Evolutionary conservation across 2,329 filamentous ascomycete species (phyloP), one percentile per base, ranked within the genome.

Genomic region (Fusarium burgessii): DNA sequence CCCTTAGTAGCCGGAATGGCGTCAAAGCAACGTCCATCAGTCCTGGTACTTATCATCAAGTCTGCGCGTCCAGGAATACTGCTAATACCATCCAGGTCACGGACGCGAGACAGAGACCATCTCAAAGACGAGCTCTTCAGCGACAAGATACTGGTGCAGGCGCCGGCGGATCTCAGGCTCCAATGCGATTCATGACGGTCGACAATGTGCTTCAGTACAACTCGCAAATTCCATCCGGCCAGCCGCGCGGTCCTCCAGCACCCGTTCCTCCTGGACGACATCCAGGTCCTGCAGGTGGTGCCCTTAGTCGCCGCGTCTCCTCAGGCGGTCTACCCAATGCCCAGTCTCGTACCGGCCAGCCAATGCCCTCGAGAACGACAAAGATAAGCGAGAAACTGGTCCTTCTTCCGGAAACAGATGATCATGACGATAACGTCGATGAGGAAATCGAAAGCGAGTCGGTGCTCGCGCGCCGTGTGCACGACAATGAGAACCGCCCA

Each of bases 341-440:
- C 7, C 80, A 79, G 27, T 82, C 81, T 29, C 82, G 86, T 7
- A 83, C 84, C 56, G 87, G 86, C 67, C 86, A 89, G 60, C 87
- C 85, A 46, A 82, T 98, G 72, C 96, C 95, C 1, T 92, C 93
- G 9, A 89, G 96, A 57, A 97, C 94, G 40, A 97, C 94, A 32
- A 98, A 98, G 81, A 92, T 97, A 71, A 97, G 93, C 80, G 94
- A 98, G 84, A 98, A 98, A 82, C 86, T 99, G n/a, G 96, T 99
- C 1, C 85, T 98, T 38, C 87, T 99, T 17, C 96, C 96, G 2
- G 95, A 98, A 78, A 92, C 94, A 2, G 85, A 86, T 6, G 87
- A 86, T 11, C 88, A 89, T 41, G 90, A 89, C 11, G 79, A 80
- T 42, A 81, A 84, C 40, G 82, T 83, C 23, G 87, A 90, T 41